Evolutionary conservation across 2,329 filamentous ascomycete genomes (phyloP), one percentile per base, ranked within the genome.

Genomic region (Septoria linicola): DNA sequence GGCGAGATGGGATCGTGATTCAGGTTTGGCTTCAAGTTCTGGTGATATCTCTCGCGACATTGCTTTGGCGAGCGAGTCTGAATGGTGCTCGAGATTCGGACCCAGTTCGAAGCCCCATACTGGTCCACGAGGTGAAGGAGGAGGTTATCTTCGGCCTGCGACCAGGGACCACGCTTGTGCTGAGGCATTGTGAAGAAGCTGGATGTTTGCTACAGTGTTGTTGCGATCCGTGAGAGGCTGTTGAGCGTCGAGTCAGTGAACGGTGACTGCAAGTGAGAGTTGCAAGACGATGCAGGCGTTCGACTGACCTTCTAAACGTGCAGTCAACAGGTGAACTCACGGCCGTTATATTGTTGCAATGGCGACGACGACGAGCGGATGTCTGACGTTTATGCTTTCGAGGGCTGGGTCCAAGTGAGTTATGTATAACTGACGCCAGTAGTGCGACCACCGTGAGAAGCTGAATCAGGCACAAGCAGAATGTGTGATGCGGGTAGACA

Each of bases 31-130:
- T 85, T 96, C 39, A 97, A 78, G 69, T 96, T 96, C 67, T 97
- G 92, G 67, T 96, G 89, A 67, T 88, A 97, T 41, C 92, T 81
- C 74, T 97, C 92, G 52, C 92, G 84, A 70, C 92, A 97, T 74
- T 97, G 92, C 76, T 97, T 97, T 46, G 92, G 87, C 19, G 89
- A 89, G 57, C 92, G 82, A 20, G 87, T 84, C 53, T 81, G 79
- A 63, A 96, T 84, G 60, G 84, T 78, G 48, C 84, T 76, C 23
- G 91, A 84, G 65, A 96, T 95, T 59, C 83, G 81, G 11, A 96
- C 89, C 92, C 92, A 97, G 78, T 96, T 93, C 68, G 87, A 80
- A 25, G 87, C 80, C 25, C 88, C 88, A 70, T 88, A 83, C 44
- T 78, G 76, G 41, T 80, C 76, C 55, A 95, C 87, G 19, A 92